Evolutionary conservation across 345 rosid species (phyloP).

Genomic region (Gossypium herbaceum): DNA sequence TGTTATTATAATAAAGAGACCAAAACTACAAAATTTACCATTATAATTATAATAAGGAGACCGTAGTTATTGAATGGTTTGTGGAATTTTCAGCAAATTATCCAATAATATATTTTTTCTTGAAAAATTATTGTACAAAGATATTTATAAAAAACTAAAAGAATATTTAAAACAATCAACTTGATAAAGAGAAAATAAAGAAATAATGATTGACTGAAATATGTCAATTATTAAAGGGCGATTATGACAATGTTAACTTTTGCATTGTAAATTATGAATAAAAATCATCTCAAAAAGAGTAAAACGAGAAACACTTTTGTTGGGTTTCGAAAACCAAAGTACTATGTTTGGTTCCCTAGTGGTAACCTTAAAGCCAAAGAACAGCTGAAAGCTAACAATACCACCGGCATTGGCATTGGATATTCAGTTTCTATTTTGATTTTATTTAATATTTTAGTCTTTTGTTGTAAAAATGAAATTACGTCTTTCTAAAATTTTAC

Average conservation of each 20-base stretch:
- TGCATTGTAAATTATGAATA: background rate
- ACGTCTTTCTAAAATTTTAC: no score
- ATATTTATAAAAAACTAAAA: background rate
- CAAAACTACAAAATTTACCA: no score
- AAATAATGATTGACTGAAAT: background rate
- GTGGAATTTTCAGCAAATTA: no score
- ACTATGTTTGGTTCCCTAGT: background rate
- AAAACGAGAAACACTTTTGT: background rate
- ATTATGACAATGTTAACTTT: background rate
- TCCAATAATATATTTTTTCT: no score
- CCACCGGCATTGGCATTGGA: background rate
- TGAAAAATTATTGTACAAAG: no score
- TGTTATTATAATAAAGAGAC: no score
- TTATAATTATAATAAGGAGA: no score
- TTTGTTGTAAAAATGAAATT: background rate
- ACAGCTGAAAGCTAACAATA: background rate
- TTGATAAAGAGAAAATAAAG: background rate
- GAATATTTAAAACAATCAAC: background rate
- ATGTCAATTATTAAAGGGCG: background rate
- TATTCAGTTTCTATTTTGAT: no score
- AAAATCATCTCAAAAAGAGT: slow-evolving; percentile 1
- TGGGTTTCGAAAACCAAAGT: background rate
- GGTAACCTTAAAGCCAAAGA: slow-evolving; percentile 3
- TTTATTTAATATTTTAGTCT: no score
- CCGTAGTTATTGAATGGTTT: no score